These are phyloP conservation scores for Aspergillus viridinutans DNA, from an alignment of 2,329 filamentous ascomycete genomes.

Conservation along the genomic window DNA sequence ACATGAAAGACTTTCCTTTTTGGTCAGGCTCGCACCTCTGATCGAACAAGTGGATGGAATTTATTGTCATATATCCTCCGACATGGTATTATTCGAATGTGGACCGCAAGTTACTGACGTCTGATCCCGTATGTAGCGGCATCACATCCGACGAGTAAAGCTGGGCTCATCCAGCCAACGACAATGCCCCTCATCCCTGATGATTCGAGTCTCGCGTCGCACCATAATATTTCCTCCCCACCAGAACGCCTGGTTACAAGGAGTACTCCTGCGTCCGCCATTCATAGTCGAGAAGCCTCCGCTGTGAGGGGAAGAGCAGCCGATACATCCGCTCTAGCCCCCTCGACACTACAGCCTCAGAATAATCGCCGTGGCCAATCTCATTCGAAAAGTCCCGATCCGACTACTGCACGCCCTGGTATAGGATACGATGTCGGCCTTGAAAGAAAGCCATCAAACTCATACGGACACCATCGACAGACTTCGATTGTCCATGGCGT, in stretches of 20 bases:
- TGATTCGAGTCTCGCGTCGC: slow-evolving; percentile 34
- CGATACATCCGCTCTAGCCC: slow-evolving; percentile 32
- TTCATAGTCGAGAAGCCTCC: slow-evolving; percentile 44
- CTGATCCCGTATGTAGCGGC: slow-evolving; percentile 24
- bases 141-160: slow-evolving; percentile 35
- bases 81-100: background rate
- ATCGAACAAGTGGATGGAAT: background rate
- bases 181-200: slow-evolving; percentile 40
- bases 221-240: slow-evolving; percentile 35
- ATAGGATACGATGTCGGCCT: slow-evolving; percentile 35
- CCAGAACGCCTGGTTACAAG: slow-evolving; percentile 35
- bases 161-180: slow-evolving; percentile 35
- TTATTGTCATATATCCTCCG: background rate
- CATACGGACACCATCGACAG: slow-evolving; percentile 87
- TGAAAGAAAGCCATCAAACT: slow-evolving; percentile 43
- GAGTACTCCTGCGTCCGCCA: slow-evolving; percentile 34
- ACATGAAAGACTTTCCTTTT: background rate
- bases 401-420: slow-evolving; percentile 30
- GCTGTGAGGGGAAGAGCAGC: slow-evolving; percentile 39
- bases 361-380: slow-evolving; percentile 36
- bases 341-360: slow-evolving; percentile 34
- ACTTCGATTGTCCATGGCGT: slow-evolving; percentile 95
- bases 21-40: background rate
- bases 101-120: background rate
- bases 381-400: slow-evolving; percentile 41